These are phyloP conservation scores for Fusarium oligoseptatum DNA, from an alignment of 2,329 filamentous ascomycete species.

Conservation along the genomic window DNA sequence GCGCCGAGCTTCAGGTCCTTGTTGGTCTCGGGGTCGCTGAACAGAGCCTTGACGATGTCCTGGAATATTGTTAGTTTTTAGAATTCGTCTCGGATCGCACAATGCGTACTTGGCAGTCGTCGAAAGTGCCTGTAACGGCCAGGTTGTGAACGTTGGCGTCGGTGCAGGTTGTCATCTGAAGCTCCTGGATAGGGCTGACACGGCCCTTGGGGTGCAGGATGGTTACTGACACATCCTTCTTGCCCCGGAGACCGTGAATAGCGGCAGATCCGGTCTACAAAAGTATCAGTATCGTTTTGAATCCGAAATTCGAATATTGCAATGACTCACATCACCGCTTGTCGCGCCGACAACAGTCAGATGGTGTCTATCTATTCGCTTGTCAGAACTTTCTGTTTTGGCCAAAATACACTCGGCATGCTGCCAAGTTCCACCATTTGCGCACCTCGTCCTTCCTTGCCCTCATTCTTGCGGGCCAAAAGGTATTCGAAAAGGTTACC, in stretches of 20 bases:
- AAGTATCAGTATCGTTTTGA: constrained; percentile 7
- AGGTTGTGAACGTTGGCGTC: constrained; percentile 95
- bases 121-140: constrained; percentile 90
- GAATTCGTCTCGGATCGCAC: background rate
- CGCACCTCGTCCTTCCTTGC: constrained; percentile 63
- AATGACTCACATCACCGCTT: constrained; percentile 71
- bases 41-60: constrained; percentile 88
- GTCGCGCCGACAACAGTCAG: constrained; percentile 90
- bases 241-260: constrained; percentile 93
- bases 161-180: constrained; percentile 95
- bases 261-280: constrained; percentile 84
- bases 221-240: constrained; percentile 97
- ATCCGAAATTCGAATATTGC: background rate
- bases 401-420: background rate
- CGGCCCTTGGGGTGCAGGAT: constrained; percentile 94
- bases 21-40: constrained; percentile 88
- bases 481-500: constrained; percentile 98
- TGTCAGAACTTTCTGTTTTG: constrained; percentile 32
- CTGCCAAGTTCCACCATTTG: background rate
- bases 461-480: constrained; percentile 77
- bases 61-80: background rate
- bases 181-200: constrained; percentile 92
- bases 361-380: constrained; percentile 75
- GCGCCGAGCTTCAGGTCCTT: constrained; percentile 85
- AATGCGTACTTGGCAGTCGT: constrained; percentile 83